Evolutionary conservation across 1,139 yeast genomes (phyloP).

Genomic region (Candida dubliniensis): DNA sequence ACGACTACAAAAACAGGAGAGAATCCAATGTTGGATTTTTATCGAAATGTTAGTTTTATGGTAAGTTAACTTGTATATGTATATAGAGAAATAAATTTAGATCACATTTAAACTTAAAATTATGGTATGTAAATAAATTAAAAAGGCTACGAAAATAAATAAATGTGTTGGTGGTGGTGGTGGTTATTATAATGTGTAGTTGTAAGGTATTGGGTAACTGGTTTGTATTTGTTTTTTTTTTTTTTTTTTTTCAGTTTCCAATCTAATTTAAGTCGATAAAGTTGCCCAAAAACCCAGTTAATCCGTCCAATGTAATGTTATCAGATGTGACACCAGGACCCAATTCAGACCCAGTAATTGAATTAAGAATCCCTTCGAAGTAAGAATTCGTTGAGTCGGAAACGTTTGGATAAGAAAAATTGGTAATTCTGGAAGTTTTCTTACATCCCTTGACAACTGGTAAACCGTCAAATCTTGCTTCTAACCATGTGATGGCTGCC

Average conservation of each 20-base stretch:
- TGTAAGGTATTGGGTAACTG: no score
- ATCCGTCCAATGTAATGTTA: background rate
- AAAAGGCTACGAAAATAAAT: background rate
- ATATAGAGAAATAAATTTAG: background rate
- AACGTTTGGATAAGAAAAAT: slow-evolving; percentile 9
- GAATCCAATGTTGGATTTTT: slow-evolving; percentile 83
- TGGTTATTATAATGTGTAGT: no score
- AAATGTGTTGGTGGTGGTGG: no score
- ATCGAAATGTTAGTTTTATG: slow-evolving; percentile 75
- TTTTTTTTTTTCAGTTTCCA: background rate
- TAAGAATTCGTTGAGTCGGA: background rate
- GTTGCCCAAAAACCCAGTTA: background rate
- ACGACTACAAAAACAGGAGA: slow-evolving; percentile 79
- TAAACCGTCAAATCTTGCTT: slow-evolving; percentile 8
- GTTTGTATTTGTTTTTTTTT: no score
- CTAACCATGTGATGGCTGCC: slow-evolving; percentile 32
- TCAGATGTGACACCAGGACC: background rate
- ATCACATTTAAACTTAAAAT: background rate
- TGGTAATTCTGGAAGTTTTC: slow-evolving; percentile 8
- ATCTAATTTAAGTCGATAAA: background rate
- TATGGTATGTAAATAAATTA: background rate
- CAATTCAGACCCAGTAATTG: background rate
- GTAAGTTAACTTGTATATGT: slow-evolving; percentile 10
- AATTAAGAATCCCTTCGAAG: background rate
- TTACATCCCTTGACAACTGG: slow-evolving; percentile 11